Conservation (phyloP, 2,329 filamentous ascomycete species). For the Fusarium dimerum region DNA sequence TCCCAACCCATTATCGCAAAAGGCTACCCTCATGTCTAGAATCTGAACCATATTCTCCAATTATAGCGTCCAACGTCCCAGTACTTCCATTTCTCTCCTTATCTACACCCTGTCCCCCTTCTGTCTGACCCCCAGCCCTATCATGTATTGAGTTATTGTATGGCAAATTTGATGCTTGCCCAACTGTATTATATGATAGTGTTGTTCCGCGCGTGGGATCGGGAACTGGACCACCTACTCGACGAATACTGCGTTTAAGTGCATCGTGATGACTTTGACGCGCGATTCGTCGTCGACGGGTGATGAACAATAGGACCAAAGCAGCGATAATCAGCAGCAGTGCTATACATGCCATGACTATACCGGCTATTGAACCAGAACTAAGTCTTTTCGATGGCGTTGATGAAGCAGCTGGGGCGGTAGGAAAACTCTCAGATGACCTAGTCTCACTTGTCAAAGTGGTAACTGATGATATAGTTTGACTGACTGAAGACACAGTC, state of each 20-base stretch:
- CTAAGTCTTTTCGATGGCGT: neutral
- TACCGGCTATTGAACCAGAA: neutral
- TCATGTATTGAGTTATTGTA: neutral
- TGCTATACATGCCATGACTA: neutral
- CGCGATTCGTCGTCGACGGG: neutral
- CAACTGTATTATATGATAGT: neutral
- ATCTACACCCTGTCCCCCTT: neutral
- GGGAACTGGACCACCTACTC: neutral
- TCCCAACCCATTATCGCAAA: no score
- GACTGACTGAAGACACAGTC: no score
- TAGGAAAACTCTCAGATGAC: no score
- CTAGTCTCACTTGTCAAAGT: no score
- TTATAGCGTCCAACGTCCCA: neutral
- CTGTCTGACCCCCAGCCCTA: neutral
- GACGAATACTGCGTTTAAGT: neutral
- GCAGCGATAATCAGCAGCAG: neutral
- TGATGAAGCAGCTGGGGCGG: neutral
- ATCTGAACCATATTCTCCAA: neutral
- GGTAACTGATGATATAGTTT: no score
- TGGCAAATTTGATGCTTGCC: neutral
- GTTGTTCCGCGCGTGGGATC: constrained; percentile 1
- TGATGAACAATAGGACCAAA: neutral
- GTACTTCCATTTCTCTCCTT: neutral
- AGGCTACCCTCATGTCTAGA: neutral
- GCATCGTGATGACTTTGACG: neutral